These are phyloP conservation scores for Eucalyptus brandiana DNA, from an alignment of 345 rosid species.

Conservation along the genomic window DNA sequence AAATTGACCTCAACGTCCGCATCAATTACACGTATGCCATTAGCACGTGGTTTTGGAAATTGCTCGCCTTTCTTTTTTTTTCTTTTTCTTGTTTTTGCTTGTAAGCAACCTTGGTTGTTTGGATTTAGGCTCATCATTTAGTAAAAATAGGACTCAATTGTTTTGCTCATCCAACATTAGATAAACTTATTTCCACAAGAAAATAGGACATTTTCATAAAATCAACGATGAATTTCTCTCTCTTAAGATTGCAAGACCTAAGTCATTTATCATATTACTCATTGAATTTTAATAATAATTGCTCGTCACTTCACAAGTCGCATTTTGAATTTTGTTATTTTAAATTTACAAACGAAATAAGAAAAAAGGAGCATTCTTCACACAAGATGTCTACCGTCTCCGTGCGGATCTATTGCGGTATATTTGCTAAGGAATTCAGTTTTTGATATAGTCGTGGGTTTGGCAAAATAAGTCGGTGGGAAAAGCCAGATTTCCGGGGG, in stretches of 20 bases:
- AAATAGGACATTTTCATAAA: background rate
- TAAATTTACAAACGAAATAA: background rate
- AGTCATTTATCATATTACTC: too few relatives aligned
- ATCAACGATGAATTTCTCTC: rapidly evolving
- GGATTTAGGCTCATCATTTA: background rate
- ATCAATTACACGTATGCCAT: background rate
- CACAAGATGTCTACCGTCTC: background rate
- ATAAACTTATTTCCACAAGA: background rate
- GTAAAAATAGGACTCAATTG: background rate
- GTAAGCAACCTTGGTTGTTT: background rate
- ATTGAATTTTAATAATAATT: background rate
- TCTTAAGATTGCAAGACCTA: background rate
- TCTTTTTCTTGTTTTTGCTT: background rate
- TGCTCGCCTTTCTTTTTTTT: too few relatives aligned
- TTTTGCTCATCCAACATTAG: rapidly evolving
- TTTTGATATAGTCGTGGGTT: rapidly evolving
- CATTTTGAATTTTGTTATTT: background rate
- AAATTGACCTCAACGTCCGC: background rate
- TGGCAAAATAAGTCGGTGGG: background rate
- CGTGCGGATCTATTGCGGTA: background rate
- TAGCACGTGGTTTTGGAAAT: background rate
- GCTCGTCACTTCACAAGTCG: rapidly evolving
- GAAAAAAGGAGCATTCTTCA: background rate
- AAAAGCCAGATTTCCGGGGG: background rate
- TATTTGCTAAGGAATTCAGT: background rate